Evolutionary conservation across 805 yeast species (phyloP), one percentile per base, ranked within the genome.

Genomic region (Yarrowia sp.): DNA sequence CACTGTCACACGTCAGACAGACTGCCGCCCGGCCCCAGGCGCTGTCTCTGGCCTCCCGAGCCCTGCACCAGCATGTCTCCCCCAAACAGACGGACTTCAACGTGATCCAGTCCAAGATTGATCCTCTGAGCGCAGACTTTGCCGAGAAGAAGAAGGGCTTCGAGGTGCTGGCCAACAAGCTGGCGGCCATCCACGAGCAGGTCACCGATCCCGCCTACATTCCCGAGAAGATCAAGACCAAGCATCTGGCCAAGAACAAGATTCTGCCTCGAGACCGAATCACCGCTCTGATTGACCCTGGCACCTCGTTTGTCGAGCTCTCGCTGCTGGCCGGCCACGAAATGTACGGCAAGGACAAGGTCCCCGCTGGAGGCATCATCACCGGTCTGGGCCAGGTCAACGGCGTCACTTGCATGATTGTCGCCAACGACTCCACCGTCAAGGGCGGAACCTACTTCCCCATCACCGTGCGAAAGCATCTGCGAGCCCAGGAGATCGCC

Each of bases 361-460:
- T 76, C n/a, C 76, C 77, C 2, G 75, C 73, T 9, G 78, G 78
- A 10, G 78, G 77, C 1, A 75, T 76, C 65, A 75, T 76, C 70
- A 76, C 78, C 10, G 78, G 78, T 40, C 70, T 76, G 11, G 78
- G 78, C 22, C 64, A 75, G 38, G 77, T 76, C 43, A 68, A 70
- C 7, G 77, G 77, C 36, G 72, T 72, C 70, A 72, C 73, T 5
- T 75, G 77, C 53, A 53, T 76, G 55, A 73, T 76, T 45, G 75
- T 76, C 14, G 78, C 78, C 52, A 76, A 76, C 68, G 78, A 76
- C 69, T 70, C 74, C 52, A 76, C 78, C 41, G 78, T 76, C 53
- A 76, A 76, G 68, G 78, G 78, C 12, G 78, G 78, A 4, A 75
- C 77, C n/a, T 76, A 76, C 71, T 76, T 75, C 69, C 78, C 78